Base-by-base conservation (phyloP, 1,139 yeast species). In the Blastobotrys raffinosifermentans region DNA sequence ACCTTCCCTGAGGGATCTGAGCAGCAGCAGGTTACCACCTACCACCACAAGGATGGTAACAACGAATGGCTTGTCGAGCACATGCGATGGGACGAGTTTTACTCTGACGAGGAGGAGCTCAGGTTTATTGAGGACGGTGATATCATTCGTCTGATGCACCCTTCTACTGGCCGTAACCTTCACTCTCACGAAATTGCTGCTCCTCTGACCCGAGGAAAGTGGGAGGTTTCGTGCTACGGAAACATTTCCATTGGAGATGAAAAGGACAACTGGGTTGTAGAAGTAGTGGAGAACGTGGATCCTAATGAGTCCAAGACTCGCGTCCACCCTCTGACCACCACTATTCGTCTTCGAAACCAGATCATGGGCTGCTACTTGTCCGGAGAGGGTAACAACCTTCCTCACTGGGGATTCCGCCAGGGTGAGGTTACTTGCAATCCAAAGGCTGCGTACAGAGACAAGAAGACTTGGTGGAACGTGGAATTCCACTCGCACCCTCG, bases 331-430 rank as follows among this genome's bases (percentile, higher is more conserved):
- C 72, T 93, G 59, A 81, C 96, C 26, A 69, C 95, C 4, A 77
- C 93, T 2, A 73, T 93, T 66, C 79, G 98, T 62, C 71, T 93
- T 52, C 77, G 69, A 49, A 77, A 77, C 57, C 71, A 70, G 45
- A 73, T 64, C 23, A 58, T 86, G 61, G 80, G 80, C 43, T 93
- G 98, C 67, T 91, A 91, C 63, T 72, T 93, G 54, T 81, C 86
- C 46, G 89, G 87, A 39, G 73, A 93, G 32, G 96, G 95, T 45
- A 67, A 68, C 50, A 63, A 72, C 37, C 73, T 87, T 51, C 99
- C 99, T 31, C 87, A 78, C 39, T 93, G 99, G 99, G 99, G 99
- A 47, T 93, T 86, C 75, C 80, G 93, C 64, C 99, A 93, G 69
- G 91, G 94, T 54, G 99, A 93, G 67, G 93, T 91, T 48, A 81